Evolutionary conservation across 805 yeast species (phyloP).

Genomic region (Jamesozyma lodderae): DNA sequence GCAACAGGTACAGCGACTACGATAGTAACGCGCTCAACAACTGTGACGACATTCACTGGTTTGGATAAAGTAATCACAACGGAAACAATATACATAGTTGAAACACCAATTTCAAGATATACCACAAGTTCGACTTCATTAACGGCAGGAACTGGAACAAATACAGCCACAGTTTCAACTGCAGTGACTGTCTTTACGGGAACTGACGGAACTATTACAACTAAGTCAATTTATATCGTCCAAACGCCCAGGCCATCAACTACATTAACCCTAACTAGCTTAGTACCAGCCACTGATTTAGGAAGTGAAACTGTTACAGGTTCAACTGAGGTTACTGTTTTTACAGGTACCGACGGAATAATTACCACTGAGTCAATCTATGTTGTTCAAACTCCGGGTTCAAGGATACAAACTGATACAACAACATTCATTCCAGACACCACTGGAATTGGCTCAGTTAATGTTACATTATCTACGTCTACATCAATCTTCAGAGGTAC

Average conservation of each 20-base stretch:
- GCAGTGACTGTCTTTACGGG: background rate
- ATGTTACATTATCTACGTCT: background rate
- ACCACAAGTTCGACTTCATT: background rate
- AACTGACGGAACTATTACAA: background rate
- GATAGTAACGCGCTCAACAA: constrained; percentile 6
- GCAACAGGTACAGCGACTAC: background rate
- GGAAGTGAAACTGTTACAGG: background rate
- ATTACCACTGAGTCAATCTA: background rate
- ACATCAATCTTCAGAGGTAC: background rate
- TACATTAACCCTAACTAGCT: background rate
- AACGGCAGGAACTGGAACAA: background rate
- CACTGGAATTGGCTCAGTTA: background rate
- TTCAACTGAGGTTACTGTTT: background rate
- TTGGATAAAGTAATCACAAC: constrained; percentile 7
- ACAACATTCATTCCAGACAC: background rate
- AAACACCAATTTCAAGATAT: constrained; percentile 5
- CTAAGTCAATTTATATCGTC: background rate
- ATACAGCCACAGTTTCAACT: background rate
- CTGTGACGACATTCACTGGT: constrained; percentile 7
- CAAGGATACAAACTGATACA: background rate
- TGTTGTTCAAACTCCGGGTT: background rate
- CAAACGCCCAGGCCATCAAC: background rate
- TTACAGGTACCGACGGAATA: background rate
- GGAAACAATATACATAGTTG: constrained; percentile 8
- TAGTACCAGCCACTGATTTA: background rate